phyloP scores from a whole-genome alignment of 192 early-diverging fungal genomes.

The Backusella westeae region DNA sequence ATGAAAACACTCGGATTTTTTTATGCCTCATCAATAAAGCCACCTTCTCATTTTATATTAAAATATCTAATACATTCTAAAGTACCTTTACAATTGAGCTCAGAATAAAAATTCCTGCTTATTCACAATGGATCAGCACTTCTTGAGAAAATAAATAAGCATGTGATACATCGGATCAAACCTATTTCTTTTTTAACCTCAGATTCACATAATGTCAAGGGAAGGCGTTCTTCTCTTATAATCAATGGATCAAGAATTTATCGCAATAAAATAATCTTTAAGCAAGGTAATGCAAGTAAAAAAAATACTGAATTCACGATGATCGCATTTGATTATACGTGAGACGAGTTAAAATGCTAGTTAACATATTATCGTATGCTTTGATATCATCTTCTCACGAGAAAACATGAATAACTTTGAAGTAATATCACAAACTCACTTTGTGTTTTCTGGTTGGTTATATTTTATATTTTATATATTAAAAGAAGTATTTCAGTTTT shows the following conservation, averaged over 20 bases:
- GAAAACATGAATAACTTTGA: background rate
- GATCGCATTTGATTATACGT: background rate
- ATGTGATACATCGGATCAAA: conserved; percentile 8
- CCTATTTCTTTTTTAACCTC: background rate
- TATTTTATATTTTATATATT: background rate
- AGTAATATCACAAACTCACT: background rate
- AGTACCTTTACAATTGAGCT: background rate
- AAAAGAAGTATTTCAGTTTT: background rate
- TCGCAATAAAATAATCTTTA: background rate
- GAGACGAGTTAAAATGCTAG: background rate
- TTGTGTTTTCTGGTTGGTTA: background rate
- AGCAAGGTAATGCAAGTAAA: background rate
- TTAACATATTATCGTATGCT: background rate
- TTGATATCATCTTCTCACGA: background rate
- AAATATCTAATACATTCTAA: background rate
- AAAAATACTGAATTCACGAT: background rate
- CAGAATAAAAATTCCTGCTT: background rate
- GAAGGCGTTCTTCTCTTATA: background rate
- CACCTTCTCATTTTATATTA: background rate
- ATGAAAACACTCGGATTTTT: background rate
- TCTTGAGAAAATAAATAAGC: conserved; percentile 7
- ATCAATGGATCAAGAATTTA: background rate
- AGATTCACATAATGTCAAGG: background rate
- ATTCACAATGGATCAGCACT: background rate
- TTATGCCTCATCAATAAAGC: background rate